Evolutionary conservation across 179 eudicot species (phyloP).

Genomic region (Silene vulgaris): DNA sequence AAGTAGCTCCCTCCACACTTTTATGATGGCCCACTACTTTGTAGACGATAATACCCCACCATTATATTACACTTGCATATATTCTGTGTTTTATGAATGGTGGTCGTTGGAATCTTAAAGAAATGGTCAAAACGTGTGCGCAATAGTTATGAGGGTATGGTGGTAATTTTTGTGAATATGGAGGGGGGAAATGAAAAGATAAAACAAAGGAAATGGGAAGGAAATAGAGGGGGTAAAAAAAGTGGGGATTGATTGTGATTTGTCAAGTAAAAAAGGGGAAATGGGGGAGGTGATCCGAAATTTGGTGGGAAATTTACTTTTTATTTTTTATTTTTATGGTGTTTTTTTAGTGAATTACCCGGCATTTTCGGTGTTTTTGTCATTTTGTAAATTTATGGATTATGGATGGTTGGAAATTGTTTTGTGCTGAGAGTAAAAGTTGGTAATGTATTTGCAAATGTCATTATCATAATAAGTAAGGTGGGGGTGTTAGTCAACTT

Average conservation of each 20-base stretch:
- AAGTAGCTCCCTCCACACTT: neutral
- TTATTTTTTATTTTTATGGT: neutral
- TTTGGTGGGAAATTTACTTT: conserved; percentile 1
- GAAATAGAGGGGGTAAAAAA: neutral
- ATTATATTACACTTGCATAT: neutral
- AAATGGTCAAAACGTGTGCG: conserved; percentile 4
- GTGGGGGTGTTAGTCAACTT: neutral
- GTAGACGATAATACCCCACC: neutral
- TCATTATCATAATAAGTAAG: neutral
- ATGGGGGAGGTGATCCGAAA: conserved; percentile 8
- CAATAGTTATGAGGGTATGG: neutral
- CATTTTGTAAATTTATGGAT: neutral
- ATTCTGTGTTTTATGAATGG: neutral
- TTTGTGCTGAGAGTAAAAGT: neutral
- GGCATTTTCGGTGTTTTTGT: neutral
- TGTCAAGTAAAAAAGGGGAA: neutral
- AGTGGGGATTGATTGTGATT: neutral
- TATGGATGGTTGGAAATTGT: neutral
- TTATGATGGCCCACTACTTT: neutral
- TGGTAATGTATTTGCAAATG: neutral
- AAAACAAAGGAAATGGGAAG: neutral
- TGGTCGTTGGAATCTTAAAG: neutral
- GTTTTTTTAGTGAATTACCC: neutral
- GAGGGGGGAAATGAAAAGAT: neutral
- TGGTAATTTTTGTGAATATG: neutral